Percentiles rank a stretch among this genome's conserved stretches.
phyloP scores from a whole-genome alignment of 768 basidiomycete genomes.

The Russula vinacea region DNA sequence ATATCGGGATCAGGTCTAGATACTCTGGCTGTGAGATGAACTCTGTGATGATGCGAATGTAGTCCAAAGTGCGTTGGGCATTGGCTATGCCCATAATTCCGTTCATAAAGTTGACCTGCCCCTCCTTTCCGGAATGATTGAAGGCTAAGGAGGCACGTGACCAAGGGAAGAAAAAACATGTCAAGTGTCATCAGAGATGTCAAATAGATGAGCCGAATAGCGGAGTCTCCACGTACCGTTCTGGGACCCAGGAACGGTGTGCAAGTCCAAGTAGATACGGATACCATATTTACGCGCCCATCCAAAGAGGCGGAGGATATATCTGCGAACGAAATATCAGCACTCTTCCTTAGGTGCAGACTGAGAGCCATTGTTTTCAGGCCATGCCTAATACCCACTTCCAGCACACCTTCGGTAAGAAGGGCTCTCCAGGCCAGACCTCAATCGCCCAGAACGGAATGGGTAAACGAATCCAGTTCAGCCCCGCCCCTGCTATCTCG shows the following conservation, averaged over 20 bases:
- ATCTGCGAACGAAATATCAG: conserved; percentile 35
- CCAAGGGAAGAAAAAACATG: neutral
- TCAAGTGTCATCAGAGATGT: conserved; percentile 3
- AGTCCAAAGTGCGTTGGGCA: conserved; percentile 75
- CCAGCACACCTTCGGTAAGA: conserved; percentile 73
- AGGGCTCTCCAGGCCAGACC: conserved; percentile 73
- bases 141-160: conserved; percentile 38
- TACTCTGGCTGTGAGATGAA: conserved; percentile 82
- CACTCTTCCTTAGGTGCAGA: neutral
- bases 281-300: conserved; percentile 94
- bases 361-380: neutral
- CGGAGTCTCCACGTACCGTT: conserved; percentile 48
- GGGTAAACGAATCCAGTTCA: conserved; percentile 84
- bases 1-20: conserved; percentile 56
- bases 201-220: conserved; percentile 24
- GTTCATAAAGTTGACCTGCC: conserved; percentile 60
- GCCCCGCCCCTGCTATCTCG: conserved; percentile 80
- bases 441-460: conserved; percentile 89
- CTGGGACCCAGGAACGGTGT: conserved; percentile 79
- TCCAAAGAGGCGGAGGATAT: conserved; percentile 69
- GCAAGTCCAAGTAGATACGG: conserved; percentile 77
- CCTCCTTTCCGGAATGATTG: conserved; percentile 60
- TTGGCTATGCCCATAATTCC: conserved; percentile 89
- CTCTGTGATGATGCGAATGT: conserved; percentile 72
- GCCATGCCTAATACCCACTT: conserved; percentile 40